phyloP scores from a whole-genome alignment of 2,329 filamentous ascomycete genomes.

The Paraphaeosphaeria sporulosa region DNA sequence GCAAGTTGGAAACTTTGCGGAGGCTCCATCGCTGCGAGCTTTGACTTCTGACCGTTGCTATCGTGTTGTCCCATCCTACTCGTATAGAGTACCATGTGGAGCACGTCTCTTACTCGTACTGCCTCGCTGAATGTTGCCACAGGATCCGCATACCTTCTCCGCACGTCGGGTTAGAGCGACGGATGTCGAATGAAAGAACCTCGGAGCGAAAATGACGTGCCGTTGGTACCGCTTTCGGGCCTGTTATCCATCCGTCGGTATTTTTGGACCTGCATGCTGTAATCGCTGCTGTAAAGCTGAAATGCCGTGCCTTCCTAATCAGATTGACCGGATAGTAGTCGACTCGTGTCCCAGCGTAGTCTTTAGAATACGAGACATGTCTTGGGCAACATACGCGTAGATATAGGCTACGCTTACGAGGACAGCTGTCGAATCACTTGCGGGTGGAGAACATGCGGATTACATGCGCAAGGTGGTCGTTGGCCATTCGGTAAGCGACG shows the following conservation, averaged over 20 bases:
- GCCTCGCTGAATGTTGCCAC: neutral
- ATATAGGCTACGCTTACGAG: neutral
- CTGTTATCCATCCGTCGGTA: neutral
- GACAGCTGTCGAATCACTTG: neutral
- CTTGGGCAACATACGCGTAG: neutral
- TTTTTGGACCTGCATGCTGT: neutral
- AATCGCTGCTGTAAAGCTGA: neutral
- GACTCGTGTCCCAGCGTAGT: constrained; percentile 2
- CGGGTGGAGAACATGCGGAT: constrained; percentile 1
- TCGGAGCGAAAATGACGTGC: neutral
- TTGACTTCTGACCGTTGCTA: neutral
- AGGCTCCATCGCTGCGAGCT: neutral
- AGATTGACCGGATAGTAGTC: constrained; percentile 1
- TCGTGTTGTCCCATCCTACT: neutral
- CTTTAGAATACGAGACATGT: constrained; percentile 6
- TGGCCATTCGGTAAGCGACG: constrained; percentile 4
- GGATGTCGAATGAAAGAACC: neutral
- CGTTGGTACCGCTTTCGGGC: neutral
- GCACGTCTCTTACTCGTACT: neutral
- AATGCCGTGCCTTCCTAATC: neutral
- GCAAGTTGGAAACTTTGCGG: neutral
- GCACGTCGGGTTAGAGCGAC: neutral
- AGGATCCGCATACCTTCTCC: neutral
- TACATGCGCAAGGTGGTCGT: neutral
- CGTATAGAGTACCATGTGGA: neutral